Base-by-base conservation (phyloP, 495 filamentous ascomycete genomes). In the Penicillium paxilli region DNA sequence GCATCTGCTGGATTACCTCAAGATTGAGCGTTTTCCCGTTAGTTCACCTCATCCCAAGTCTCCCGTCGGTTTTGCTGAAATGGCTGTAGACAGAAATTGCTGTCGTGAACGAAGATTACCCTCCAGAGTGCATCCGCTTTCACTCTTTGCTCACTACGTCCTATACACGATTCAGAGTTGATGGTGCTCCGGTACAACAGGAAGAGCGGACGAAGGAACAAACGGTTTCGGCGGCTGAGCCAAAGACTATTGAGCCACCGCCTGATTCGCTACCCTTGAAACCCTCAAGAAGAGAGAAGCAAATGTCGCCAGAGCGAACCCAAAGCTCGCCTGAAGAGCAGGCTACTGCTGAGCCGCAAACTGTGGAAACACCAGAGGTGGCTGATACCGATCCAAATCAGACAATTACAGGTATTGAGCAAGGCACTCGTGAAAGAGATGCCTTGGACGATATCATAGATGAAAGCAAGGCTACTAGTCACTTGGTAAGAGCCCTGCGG, bases 71-170 rank as follows among this genome's bases (percentile, higher is more conserved):
- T 51, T 24, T 30, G 37, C 63, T 83, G 40, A 77, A 48, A 32
- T 16, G 30, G 22, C 35, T 16, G 9, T 23, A 87, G 84, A 51
- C 69, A 7, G 60, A 70, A 5, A 61, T 87, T 14, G 64, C 69
- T 37, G 46, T 93, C 0, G 91, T 96, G 14, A 88, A 91, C 52
- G 90, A 94, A 47, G 69, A 74, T 2, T 98, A 91, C 62, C 83
- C 89, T 4, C 69, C 90, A 0, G 90, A 97, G 12, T 97, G 92
- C 49, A 83, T 94, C 28, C 71, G 75, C 24, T 87, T 80, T 51
- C 69, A 74, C 2, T 64, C 73, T 0, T 52, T 94, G 0, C 62
- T 92, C 3, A 81, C 84, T 53, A 71, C 83, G 4, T 64, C 69
- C 1, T 85, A 90, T 45, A 44, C 51, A 2, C 77, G 79, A 8